Evolutionary conservation across 176 grass and related monocot species (phyloP).

Genomic region (Microstegium vimineum): DNA sequence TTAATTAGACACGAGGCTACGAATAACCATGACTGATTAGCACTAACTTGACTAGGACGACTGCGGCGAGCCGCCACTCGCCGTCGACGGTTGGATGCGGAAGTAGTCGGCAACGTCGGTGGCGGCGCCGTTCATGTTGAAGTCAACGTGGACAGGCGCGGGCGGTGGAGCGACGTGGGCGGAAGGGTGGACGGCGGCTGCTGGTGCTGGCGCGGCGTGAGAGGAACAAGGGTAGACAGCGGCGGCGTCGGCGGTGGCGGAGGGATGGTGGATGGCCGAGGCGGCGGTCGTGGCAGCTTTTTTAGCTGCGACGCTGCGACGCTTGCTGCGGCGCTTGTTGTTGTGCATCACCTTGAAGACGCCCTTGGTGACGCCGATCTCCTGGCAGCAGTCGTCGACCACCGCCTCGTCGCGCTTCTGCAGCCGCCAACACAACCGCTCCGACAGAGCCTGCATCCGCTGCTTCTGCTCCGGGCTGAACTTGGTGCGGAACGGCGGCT

Average conservation of each 20-base stretch:
- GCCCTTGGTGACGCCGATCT: constrained; percentile 70
- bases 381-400: constrained; percentile 62
- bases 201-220: too few relatives aligned
- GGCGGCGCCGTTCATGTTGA: constrained; percentile 23
- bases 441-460: constrained; percentile 78
- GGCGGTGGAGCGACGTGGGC: neutral
- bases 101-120: neutral
- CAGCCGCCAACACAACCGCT: constrained; percentile 75
- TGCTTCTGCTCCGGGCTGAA: constrained; percentile 86
- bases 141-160: neutral
- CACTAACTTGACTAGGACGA: neutral
- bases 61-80: constrained; percentile 9
- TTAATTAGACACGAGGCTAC: constrained; percentile 21
- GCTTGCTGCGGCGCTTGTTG: constrained; percentile 73
- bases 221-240: neutral
- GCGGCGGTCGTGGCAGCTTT: neutral
- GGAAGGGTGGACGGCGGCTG: neutral
- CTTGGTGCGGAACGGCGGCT: constrained; percentile 77
- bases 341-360: constrained; percentile 99
- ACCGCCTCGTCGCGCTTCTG: constrained; percentile 71
- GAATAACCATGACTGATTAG: neutral
- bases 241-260: neutral
- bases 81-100: neutral
- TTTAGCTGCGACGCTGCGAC: constrained; percentile 5
- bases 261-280: neutral